phyloP scores from a whole-genome alignment of 2,329 filamentous ascomycete species.

The Cadophora luteo-olivacea region DNA sequence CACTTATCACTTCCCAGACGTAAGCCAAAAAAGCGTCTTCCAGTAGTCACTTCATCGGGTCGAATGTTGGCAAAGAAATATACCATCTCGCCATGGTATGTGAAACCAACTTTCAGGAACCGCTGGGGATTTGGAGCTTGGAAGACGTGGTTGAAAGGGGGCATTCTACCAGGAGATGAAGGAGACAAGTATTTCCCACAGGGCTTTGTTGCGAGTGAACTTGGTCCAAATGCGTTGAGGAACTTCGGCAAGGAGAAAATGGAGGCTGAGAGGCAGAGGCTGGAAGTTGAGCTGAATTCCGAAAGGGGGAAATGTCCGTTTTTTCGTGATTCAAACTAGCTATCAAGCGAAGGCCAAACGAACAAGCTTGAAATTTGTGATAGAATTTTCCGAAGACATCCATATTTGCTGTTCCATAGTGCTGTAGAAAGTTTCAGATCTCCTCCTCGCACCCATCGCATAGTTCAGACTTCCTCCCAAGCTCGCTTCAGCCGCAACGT shows the following conservation, averaged over 20 bases:
- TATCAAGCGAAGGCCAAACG: background rate
- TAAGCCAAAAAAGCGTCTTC: too few relatives aligned
- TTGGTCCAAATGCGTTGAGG: background rate
- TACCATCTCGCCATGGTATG: constrained; percentile 15
- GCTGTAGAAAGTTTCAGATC: background rate
- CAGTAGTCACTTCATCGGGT: too few relatives aligned
- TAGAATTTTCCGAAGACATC: background rate
- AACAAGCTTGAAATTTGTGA: background rate
- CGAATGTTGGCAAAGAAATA: constrained; percentile 9
- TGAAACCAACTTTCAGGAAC: constrained; percentile 11
- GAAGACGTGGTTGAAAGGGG: background rate
- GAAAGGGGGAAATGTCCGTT: background rate
- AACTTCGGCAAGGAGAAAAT: background rate
- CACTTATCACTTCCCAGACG: too few relatives aligned
- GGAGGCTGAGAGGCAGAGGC: background rate
- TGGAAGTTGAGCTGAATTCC: background rate
- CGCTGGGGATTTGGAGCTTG: background rate
- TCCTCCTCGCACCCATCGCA: background rate
- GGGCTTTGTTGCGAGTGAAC: background rate
- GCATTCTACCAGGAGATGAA: background rate
- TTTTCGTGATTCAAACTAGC: background rate
- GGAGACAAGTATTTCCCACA: background rate
- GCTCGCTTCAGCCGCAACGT: background rate
- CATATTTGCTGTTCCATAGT: too few relatives aligned
- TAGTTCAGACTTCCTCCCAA: background rate